These are phyloP conservation scores for Chenopodium album DNA, from an alignment of 148 eudicot genomes.

Conservation along the genomic window DNA sequence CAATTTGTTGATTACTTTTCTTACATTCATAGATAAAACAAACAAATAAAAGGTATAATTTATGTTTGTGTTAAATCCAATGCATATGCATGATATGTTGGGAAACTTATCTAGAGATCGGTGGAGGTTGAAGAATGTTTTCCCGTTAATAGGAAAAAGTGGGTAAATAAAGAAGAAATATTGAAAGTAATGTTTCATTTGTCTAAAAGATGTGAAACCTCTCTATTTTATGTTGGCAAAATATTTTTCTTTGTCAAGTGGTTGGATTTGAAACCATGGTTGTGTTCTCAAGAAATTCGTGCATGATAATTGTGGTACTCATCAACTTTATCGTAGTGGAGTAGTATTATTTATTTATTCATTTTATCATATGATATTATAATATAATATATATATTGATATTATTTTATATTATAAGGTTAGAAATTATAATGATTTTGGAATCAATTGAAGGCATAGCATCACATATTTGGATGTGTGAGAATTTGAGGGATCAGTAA, in stretches of 20 bases:
- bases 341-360: not conserved
- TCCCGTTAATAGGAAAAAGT: not conserved
- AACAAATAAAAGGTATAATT: too few species aligned
- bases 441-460: conserved; percentile 1
- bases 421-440: conserved; percentile 12
- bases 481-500: not conserved
- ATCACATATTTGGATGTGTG: not conserved
- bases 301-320: conserved; percentile 17
- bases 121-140: conserved; percentile 24
- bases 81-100: not conserved
- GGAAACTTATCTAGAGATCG: not conserved
- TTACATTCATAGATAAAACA: too few species aligned
- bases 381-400: not conserved
- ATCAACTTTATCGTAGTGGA: conserved; percentile 6
- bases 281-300: conserved; percentile 31
- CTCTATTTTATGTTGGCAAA: not conserved
- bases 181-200: conserved; percentile 20
- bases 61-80: too few species aligned
- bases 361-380: not conserved
- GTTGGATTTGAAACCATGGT: conserved; percentile 19
- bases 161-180: not conserved
- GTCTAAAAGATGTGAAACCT: conserved; percentile 9
- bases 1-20: too few species aligned
- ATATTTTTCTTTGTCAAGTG: conserved; percentile 12
- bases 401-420: conserved; percentile 2